Evolutionary conservation across 331 rosid species (phyloP), one percentile per base, ranked within the genome.

Genomic region (Rhamnella rubrinervis): DNA sequence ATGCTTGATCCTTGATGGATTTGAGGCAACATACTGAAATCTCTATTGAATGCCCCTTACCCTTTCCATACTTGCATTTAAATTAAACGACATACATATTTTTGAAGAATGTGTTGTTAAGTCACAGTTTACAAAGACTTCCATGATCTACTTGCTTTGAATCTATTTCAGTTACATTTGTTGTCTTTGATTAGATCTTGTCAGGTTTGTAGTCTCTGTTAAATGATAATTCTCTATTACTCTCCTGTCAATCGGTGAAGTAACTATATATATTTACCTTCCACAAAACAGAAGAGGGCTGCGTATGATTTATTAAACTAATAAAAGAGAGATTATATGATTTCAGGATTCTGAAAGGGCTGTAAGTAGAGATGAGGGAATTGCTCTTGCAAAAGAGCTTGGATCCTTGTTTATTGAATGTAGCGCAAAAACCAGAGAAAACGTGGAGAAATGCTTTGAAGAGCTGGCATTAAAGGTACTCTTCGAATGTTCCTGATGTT

Each of bases 381-480:
- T 84, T 55, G 88, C 92, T 39, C 88, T 93, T 41, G 95, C 98
- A 49, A 87, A 89, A 76, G 96, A 87, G 80, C 78, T 91, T 55
- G 98, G 97, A 66, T 88, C 90, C 60, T 63, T 76, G 79, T 93
- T 89, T 74, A 82, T 89, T 58, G 99, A 95, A 84, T 89, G 97
- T 31, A 95, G 99, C 74, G 99, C 97, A 74, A 95, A 84, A 83
- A 91, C 97, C 12, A 78, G 96, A 82, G 95, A 89, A 72, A 95
- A 95, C 23, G 99, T 95, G 80, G 96, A 84, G 83, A 88, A 83
- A 47, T 95, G 99, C 88, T 95, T 95, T 71, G 75, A 95, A 80
- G 96, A 91, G 66, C 97, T 95, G 71, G 97, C 99, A 72, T 75
- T 87, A n/a, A 91, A 91, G 99, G 99, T 91, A 85, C 26, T 37